A percentile compares a stretch with the other conserved stretches of the same genome.
Evolutionary conservation across 345 rosid genomes (phyloP).

Genomic region (Dipteronia dyeriana): DNA sequence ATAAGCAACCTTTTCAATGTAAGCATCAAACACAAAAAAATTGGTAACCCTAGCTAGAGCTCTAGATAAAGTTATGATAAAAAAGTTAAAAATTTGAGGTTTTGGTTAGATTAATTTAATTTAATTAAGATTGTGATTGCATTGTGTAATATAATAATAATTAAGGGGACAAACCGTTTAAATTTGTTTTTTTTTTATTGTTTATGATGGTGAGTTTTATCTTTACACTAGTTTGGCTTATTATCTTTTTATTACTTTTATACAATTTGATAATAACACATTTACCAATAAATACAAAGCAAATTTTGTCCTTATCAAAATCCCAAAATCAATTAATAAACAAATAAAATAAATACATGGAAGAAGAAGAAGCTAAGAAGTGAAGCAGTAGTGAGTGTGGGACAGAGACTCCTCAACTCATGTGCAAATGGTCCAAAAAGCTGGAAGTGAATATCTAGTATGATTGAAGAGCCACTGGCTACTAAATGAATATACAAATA

Average conservation of each 20-base stretch:
- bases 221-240: conserved; percentile 3
- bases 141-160: background rate
- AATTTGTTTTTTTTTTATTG: conserved; percentile 15
- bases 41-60: conserved; percentile 14
- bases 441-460: conserved; percentile 17
- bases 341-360: conserved; percentile 18
- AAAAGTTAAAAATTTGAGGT: conserved; percentile 13
- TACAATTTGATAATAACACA: conserved; percentile 26
- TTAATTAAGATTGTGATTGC: background rate
- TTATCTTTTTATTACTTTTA: conserved; percentile 19
- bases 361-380: conserved; percentile 7
- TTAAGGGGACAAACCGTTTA: background rate
- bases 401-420: conserved; percentile 30
- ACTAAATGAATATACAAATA: too few relatives aligned
- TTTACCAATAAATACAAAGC: conserved; percentile 26
- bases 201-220: conserved; percentile 15
- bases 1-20: background rate
- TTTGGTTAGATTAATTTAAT: conserved; percentile 15
- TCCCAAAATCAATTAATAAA: conserved; percentile 4
- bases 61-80: background rate
- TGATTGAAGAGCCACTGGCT: too few relatives aligned
- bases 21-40: conserved; percentile 21
- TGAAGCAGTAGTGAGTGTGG: background rate
- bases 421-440: conserved; percentile 24
- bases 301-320: conserved; percentile 22